A percentile compares a stretch with the other conserved stretches of the same genome.
These are phyloP conservation scores for Suhomyces bokatorum DNA, from an alignment of 1,139 yeast genomes.

Conservation along the genomic window DNA sequence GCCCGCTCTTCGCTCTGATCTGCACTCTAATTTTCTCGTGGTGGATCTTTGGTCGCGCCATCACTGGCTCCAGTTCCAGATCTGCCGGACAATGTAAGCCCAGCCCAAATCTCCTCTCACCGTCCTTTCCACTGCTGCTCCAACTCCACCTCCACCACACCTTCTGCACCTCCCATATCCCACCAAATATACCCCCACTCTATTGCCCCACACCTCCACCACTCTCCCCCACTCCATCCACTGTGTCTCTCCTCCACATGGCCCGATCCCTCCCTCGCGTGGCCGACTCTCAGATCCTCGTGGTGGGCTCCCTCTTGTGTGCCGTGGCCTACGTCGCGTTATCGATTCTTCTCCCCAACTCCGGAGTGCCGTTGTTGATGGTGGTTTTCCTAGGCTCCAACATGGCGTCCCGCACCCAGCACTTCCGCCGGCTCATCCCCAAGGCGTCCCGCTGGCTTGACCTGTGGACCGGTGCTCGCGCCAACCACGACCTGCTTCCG, in stretches of 20 bases:
- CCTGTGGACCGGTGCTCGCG: conserved; percentile 3
- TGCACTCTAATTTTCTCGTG: no score
- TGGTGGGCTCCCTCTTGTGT: conserved; percentile 12
- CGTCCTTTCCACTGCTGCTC: no score
- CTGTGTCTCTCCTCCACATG: background rate
- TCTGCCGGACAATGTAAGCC: no score
- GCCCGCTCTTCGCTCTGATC: no score
- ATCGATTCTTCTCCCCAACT: conserved; percentile 13
- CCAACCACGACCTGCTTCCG: conserved; percentile 3
- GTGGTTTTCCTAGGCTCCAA: conserved; percentile 33
- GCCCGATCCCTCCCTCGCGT: conserved; percentile 5
- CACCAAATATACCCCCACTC: background rate
- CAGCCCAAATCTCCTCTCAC: no score
- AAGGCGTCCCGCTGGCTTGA: conserved; percentile 4
- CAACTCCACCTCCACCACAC: no score
- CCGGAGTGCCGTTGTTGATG: conserved; percentile 32
- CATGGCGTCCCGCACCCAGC: conserved; percentile 32
- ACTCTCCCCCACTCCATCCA: background rate
- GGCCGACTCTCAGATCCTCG: conserved; percentile 14
- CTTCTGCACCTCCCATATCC: background rate
- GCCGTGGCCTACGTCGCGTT: conserved; percentile 17
- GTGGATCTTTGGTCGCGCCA: no score
- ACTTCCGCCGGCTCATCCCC: conserved; percentile 17
- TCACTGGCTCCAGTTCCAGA: no score
- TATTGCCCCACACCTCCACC: background rate